These are phyloP conservation scores for Piper betle DNA, from an alignment of 164 flowering plant species.

Conservation along the genomic window DNA sequence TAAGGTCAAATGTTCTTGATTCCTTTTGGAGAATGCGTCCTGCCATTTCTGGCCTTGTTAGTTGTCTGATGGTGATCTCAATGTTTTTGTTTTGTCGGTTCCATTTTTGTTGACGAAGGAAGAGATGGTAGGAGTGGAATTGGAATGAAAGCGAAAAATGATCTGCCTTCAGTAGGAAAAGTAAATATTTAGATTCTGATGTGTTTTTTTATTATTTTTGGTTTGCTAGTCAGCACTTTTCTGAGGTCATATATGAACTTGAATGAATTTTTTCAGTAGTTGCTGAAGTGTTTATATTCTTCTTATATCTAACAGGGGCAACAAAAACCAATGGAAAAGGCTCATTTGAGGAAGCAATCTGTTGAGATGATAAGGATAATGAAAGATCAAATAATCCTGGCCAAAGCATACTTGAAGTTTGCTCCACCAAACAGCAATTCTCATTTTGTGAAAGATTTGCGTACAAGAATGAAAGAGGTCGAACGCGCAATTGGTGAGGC, in stretches of 20 bases:
- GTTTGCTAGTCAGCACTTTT: background rate
- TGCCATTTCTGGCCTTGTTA: background rate
- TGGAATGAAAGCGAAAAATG: background rate
- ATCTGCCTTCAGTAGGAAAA: background rate
- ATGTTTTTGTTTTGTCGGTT: background rate
- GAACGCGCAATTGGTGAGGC: constrained; percentile 63
- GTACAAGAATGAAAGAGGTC: constrained; percentile 50
- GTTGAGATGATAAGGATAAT: constrained; percentile 69
- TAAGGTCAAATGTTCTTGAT: constrained; percentile 13
- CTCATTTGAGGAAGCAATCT: constrained; percentile 15
- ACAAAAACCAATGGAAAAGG: constrained; percentile 7
- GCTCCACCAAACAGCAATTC: constrained; percentile 54
- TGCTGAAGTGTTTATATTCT: background rate
- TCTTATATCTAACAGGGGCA: constrained; percentile 23
- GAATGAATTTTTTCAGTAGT: background rate
- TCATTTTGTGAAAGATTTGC: constrained; percentile 71
- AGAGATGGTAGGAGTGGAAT: background rate
- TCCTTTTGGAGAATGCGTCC: background rate
- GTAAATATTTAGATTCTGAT: no score
- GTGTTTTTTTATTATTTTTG: background rate
- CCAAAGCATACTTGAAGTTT: constrained; percentile 63
- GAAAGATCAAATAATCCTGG: constrained; percentile 75
- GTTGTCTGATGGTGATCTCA: no score
- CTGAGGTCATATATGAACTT: background rate
- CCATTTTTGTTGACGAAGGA: constrained; percentile 3